Evolutionary conservation across 192 early-diverging fungal species (phyloP), one percentile per base, ranked within the genome.

Genomic region (Rhizoclosmatium globosum): DNA sequence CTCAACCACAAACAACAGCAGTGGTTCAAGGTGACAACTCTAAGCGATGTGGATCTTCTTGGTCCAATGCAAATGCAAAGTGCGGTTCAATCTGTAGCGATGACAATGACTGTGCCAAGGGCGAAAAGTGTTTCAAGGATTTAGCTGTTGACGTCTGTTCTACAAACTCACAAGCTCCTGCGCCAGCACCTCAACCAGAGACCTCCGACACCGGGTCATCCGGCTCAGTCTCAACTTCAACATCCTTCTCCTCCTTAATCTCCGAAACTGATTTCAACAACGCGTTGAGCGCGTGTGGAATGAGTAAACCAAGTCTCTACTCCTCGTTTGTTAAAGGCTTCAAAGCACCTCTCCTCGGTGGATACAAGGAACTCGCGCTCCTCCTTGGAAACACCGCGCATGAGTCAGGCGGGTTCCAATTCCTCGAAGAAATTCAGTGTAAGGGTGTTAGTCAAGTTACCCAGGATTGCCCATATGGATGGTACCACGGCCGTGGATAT

Each of bases 401-500:
- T 42, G 74, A 76, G 64, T 39, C 45, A n/a, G 74, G 48, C 23
- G 11, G 19, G 19, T 71, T 23, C 69, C 1, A 56, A 6, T 67
- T 50, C 64, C 64, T 64, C 21, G 69, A 71, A 41, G 69, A 71
- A 42, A 71, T 71, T 44, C 7, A 6, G 38, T 71, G 69, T 46
- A 42, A 19, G n/a, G 69, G 69, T 19, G 69, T 71, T 48, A 71
- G 47, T 2, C 6, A 19, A 7, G 48, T 15, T 9, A 71, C 69
- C 7, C 17, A 1, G n/a, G 53, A 71, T 11, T 76, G 74, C 64
- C 61, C 74, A 21, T 64, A 67, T 19, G 74, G 74, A 47, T 47
- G n/a, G 43, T 76, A 66, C 74, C 60, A 76, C 64, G 74, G 74
- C 19, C 74, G 74, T 39, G 74, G 74, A 41, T 76, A 50, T 41